These are phyloP conservation scores for Postia placenta DNA, from an alignment of 768 basidiomycete genomes.

Conservation along the genomic window DNA sequence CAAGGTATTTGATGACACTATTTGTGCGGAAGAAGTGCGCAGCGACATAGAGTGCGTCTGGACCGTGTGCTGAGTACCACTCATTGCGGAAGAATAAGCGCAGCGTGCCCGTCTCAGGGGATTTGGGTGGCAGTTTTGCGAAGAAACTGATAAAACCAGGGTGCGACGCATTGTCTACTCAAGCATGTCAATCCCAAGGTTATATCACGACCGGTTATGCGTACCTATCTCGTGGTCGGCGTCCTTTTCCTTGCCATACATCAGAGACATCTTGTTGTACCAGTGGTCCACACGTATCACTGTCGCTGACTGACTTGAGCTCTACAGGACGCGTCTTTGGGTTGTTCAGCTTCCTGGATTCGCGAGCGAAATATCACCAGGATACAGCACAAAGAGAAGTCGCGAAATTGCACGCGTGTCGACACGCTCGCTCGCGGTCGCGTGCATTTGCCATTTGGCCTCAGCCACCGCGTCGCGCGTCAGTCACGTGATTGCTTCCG, in stretches of 20 bases:
- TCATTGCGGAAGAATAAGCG: conserved; percentile 83
- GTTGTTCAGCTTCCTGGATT: no score
- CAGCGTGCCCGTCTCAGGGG: conserved; percentile 72
- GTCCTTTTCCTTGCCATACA: conserved; percentile 65
- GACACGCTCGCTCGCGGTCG: no score
- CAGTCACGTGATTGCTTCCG: no score
- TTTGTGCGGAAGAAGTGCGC: conserved; percentile 80
- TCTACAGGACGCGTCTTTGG: no score
- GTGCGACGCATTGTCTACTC: conserved; percentile 56
- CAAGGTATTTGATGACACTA: conserved; percentile 89
- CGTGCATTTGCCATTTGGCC: no score
- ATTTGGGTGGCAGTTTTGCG: conserved; percentile 51
- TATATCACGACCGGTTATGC: neutral
- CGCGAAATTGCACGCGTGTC: no score
- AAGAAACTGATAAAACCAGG: conserved; percentile 77
- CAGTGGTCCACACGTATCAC: no score
- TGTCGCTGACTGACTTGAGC: no score
- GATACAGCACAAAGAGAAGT: no score
- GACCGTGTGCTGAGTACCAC: conserved; percentile 85
- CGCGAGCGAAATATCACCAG: no score
- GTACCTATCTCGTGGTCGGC: conserved; percentile 29
- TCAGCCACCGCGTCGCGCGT: no score
- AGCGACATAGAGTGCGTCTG: conserved; percentile 86
- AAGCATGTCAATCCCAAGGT: neutral
- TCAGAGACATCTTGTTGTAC: conserved; percentile 41